Evolutionary conservation across 129 eudicot species (phyloP), one percentile per base, ranked within the genome.

Genomic region (Artemisia annua): DNA sequence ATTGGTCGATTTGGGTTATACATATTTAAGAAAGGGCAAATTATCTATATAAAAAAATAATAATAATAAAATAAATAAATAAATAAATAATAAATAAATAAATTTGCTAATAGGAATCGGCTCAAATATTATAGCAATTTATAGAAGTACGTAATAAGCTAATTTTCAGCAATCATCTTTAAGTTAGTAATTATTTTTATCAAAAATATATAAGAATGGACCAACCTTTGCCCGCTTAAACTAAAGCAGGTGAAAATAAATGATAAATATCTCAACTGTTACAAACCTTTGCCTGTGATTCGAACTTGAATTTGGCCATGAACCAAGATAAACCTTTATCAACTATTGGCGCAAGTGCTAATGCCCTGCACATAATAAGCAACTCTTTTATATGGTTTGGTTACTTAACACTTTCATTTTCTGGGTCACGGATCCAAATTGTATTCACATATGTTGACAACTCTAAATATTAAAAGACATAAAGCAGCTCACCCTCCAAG

Each of bases 261-360:
- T 7, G 49, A 6, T n/a, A n/a, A 19, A 28, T 67, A 30, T 30
- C 35, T 51, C 11, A 70, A 4, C 54, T 16, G 67, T 15, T 8
- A 55, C 75, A 11, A 74, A 87, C 98, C 97, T 87, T 90, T 67
- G 91, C 97, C 70, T 77, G 93, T 58, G 98, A 94, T 58, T 83
- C 77, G 66, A 94, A 90, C 43, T 89, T 85, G 72, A 73, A 86
- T 71, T 83, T 94, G 52, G 54, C 76, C 75, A 93, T 90, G 79
- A 94, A 88, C 96, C 91, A 86, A 43, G 97, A 77, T 64, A 94
- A 85, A 28, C 92, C 97, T 80, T 76, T 86, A 68, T 88, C 96
- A 39, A 94, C 98, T 63, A 90, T 69, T 30, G 98, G 98, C 63
- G 98, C 98, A 72, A 94, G 98, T 59, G 97, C 97, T 59, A 94